Evolutionary conservation across 495 filamentous ascomycete species (phyloP).

Genomic region (Aspergillus avenaceus): DNA sequence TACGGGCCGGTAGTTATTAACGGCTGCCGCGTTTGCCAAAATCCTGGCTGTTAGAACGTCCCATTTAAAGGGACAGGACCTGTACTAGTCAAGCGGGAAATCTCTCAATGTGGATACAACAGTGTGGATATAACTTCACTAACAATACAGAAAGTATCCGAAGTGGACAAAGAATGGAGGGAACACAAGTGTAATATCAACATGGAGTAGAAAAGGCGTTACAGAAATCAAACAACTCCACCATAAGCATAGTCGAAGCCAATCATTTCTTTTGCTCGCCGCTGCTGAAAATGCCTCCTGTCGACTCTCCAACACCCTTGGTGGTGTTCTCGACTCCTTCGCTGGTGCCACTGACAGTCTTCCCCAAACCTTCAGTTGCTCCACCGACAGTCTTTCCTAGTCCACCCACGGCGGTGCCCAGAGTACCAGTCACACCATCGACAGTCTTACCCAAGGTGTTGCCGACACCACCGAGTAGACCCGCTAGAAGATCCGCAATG

Average conservation of each 20-base stretch:
- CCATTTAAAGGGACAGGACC: neutral
- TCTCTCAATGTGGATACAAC: too few species aligned
- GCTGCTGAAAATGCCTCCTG: constrained; percentile 8
- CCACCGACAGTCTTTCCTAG: constrained; percentile 34
- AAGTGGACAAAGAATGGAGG: too few species aligned
- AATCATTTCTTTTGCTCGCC: constrained; percentile 1
- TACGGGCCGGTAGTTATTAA: neutral
- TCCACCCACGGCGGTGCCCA: constrained; percentile 28
- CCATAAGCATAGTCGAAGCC: neutral
- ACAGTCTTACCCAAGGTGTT: constrained; percentile 37
- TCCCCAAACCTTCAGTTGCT: constrained; percentile 26
- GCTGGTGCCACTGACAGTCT: constrained; percentile 28
- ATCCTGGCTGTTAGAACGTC: too few species aligned
- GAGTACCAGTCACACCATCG: constrained; percentile 30
- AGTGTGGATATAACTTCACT: too few species aligned
- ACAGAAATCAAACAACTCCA: too few species aligned
- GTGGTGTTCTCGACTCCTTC: constrained; percentile 33
- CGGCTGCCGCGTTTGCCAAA: neutral
- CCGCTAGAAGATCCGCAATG: constrained; percentile 12
- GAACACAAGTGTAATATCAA: too few species aligned
- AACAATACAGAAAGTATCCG: too few species aligned
- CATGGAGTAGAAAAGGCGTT: neutral
- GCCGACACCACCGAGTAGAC: constrained; percentile 29
- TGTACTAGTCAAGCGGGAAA: neutral
- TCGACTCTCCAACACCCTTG: constrained; percentile 18